Conservation (phyloP, 2,329 filamentous ascomycete genomes). For the Penicillium hordei region DNA sequence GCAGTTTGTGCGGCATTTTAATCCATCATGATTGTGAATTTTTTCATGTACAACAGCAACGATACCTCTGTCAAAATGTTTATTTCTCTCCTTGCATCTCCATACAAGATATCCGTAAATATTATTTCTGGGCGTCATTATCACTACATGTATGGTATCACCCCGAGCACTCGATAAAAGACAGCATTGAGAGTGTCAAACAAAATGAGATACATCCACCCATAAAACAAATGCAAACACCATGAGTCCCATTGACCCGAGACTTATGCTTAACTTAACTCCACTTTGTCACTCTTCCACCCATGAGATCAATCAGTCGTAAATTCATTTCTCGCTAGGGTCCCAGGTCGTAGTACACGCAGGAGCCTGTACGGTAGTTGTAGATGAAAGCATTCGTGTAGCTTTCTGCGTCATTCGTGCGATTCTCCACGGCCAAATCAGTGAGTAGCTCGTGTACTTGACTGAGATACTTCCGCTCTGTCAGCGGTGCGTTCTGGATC, state of each 20-base stretch:
- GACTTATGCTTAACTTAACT: slow-evolving; percentile 1
- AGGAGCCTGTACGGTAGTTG: slow-evolving; percentile 82
- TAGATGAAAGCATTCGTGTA: slow-evolving; percentile 80
- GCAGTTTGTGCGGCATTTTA: neutral
- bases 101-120: slow-evolving; percentile 9
- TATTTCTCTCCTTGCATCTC: slow-evolving; percentile 9
- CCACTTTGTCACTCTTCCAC: neutral
- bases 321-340: slow-evolving; percentile 25
- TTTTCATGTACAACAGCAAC: slow-evolving; percentile 35
- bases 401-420: slow-evolving; percentile 44
- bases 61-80: slow-evolving; percentile 31
- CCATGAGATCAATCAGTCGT: slow-evolving; percentile 10
- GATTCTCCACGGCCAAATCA: slow-evolving; percentile 57
- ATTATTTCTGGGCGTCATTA: slow-evolving; percentile 14
- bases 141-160: slow-evolving; percentile 18
- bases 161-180: slow-evolving; percentile 20
- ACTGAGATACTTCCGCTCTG: slow-evolving; percentile 76
- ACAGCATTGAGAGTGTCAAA: slow-evolving; percentile 15
- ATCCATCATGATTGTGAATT: slow-evolving; percentile 15
- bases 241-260: slow-evolving; percentile 14
- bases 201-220: slow-evolving; percentile 9
- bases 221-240: slow-evolving; percentile 9
- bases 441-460: slow-evolving; percentile 77
- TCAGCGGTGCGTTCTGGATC: slow-evolving; percentile 73
- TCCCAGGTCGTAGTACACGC: slow-evolving; percentile 79